Evolutionary conservation across 2,329 filamentous ascomycete species (phyloP).

Genomic region (Purpureocillium lavendulum): DNA sequence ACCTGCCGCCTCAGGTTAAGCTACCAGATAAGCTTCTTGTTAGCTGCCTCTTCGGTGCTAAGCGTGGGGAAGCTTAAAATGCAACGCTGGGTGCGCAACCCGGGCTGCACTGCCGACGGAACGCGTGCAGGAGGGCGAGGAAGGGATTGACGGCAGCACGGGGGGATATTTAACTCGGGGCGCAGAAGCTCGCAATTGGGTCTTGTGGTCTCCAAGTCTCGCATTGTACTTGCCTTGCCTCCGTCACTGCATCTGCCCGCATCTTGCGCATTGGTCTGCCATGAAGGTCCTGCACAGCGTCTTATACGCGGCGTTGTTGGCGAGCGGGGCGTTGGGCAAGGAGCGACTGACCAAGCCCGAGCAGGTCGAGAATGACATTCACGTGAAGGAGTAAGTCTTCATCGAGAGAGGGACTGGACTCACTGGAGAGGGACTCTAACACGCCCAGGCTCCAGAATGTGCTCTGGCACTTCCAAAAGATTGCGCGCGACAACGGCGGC

Average conservation of each 20-base stretch:
- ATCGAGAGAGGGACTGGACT: no score
- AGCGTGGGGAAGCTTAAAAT: background rate
- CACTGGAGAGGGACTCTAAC: no score
- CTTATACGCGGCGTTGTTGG: background rate
- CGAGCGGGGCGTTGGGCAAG: background rate
- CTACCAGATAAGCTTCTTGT: background rate
- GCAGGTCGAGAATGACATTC: constrained; percentile 30
- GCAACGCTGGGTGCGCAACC: no score
- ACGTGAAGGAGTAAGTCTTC: constrained; percentile 27
- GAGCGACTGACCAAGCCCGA: constrained; percentile 25
- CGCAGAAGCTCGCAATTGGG: no score
- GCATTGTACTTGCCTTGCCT: no score
- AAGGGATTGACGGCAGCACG: no score
- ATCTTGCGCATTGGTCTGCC: background rate
- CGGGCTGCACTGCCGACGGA: background rate
- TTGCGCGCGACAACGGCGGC: constrained; percentile 45
- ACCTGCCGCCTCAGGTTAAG: background rate
- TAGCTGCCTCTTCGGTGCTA: background rate
- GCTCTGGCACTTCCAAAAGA: constrained; percentile 45
- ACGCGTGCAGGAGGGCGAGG: background rate
- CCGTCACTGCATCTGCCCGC: background rate
- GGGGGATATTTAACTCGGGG: no score
- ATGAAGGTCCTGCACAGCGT: background rate
- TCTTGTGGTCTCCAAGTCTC: no score
- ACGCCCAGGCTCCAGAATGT: constrained; percentile 39